Base-by-base conservation (phyloP, 2,329 filamentous ascomycete genomes). In the Atkinsonella texensis region DNA sequence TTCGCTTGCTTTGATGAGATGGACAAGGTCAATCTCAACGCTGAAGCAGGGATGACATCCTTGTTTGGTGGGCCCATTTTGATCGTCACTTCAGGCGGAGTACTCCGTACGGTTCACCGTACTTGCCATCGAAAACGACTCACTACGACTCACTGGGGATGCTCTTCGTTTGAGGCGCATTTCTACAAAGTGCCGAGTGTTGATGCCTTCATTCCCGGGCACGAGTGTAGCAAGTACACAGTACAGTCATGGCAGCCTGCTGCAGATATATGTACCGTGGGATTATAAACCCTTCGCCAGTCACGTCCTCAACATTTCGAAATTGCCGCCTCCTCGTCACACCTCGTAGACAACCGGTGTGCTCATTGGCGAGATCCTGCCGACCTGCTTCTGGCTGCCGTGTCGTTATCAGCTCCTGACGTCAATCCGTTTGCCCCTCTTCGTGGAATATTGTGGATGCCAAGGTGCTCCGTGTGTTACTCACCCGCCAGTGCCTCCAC, bases 381-480 rank as follows among this genome's bases (percentile, higher is more conserved):
- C n/a, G 11, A 38, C 41, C 41, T 44, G 42, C 32, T 17, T 44
- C 38, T 41, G n/a, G 18, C 31, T 42, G 43, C 41, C 17, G 13
- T 47, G 20, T 15, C 39, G 12, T 20, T 28, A 32, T 38, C 45
- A 28, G 11, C 38, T 38, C 39, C 40, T 52, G 50, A 52, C 46
- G 46, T 52, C 50, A 52, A 48, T 20, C 12, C 35, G 43, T 28
- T 48, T 42, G 44, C 28, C 45, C 49, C 45, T 52, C 50, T 44
- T 43, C 47, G 49, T 38, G 7, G 20, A 23, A 23, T 23, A 23
- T 31, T 46, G 44, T 35, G 32, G 33, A 38, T 23, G 15, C 31
- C 44, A 23, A 46, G 31, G 40, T 38, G 32, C 45, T 48, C 17
- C 46, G 46, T 10, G 10, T 42, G n/a, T 10, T 20, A 12, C 10